A percentile compares a stretch with the other conserved stretches of the same genome.
Evolutionary conservation across 768 basidiomycete genomes (phyloP).

Genomic region (Naganishia antarctica): DNA sequence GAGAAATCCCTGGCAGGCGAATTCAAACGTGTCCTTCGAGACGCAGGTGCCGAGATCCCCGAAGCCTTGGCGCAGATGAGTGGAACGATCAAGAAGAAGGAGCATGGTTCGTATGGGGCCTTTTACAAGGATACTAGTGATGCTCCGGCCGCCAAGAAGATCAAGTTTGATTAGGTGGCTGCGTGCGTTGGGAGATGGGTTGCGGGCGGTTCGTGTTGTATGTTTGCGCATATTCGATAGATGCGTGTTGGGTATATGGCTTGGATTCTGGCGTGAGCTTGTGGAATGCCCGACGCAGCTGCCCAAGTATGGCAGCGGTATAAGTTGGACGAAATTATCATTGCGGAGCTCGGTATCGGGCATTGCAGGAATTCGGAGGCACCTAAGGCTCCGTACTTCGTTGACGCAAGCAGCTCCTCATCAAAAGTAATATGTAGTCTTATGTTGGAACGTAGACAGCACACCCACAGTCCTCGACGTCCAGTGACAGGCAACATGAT

Average conservation of each 20-base stretch:
- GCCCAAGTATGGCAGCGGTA: no score
- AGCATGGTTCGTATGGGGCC: constrained; percentile 77
- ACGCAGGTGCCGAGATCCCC: constrained; percentile 71
- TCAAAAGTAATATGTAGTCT: no score
- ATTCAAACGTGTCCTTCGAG: constrained; percentile 79
- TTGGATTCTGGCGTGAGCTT: no score
- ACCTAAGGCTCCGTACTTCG: no score
- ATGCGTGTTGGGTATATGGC: background rate
- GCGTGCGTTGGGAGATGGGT: background rate
- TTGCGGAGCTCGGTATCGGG: no score
- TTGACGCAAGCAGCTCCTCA: no score
- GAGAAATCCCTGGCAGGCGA: constrained; percentile 86
- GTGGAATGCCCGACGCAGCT: no score
- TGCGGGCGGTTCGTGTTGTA: constrained; percentile 2
- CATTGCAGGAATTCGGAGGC: no score
- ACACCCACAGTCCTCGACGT: background rate
- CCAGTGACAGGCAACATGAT: no score
- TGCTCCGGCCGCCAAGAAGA: constrained; percentile 53
- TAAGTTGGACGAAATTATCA: no score
- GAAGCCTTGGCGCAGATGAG: constrained; percentile 79
- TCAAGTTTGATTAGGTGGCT: constrained; percentile 51
- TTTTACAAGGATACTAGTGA: constrained; percentile 51
- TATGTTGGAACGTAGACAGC: no score
- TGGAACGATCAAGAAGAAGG: constrained; percentile 94
- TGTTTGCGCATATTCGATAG: background rate